A percentile compares a stretch with the other conserved stretches of the same genome.
Evolutionary conservation across 2,329 filamentous ascomycete species (phyloP).

Genomic region (Ophiostoma australiae): DNA sequence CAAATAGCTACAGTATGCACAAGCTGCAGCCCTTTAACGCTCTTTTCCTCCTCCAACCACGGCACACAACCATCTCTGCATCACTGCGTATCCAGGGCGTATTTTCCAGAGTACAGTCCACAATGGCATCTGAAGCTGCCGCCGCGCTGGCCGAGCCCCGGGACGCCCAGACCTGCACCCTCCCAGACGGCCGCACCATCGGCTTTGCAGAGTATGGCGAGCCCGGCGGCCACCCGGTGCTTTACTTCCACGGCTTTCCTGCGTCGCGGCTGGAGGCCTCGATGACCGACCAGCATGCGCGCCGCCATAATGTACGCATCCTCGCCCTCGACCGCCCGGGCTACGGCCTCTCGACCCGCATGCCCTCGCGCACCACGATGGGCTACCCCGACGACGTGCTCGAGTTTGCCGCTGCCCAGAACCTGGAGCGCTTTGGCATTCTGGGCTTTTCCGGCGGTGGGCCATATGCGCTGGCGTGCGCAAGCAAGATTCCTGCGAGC

Average conservation of each 20-base stretch:
- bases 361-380: slow-evolving; percentile 33
- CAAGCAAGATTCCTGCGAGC: slow-evolving; percentile 24
- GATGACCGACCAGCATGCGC: slow-evolving; percentile 31
- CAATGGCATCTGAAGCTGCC: not conserved
- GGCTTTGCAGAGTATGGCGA: slow-evolving; percentile 41
- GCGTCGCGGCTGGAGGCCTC: slow-evolving; percentile 39
- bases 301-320: slow-evolving; percentile 33
- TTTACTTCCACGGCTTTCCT: slow-evolving; percentile 44
- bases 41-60: not conserved
- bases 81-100: not conserved
- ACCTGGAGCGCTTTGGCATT: slow-evolving; percentile 33
- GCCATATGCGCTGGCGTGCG: slow-evolving; percentile 37
- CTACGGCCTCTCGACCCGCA: slow-evolving; percentile 39
- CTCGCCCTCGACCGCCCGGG: slow-evolving; percentile 42
- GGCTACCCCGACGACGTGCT: slow-evolving; percentile 37
- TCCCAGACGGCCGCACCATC: slow-evolving; percentile 40
- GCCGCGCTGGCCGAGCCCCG: not conserved
- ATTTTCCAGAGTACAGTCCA: not conserved
- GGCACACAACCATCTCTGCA: not conserved
- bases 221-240: slow-evolving; percentile 32
- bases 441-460: slow-evolving; percentile 37
- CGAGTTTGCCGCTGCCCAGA: slow-evolving; percentile 31
- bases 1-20: not conserved
- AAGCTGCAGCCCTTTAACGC: not conserved
- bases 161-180: slow-evolving; percentile 32